phyloP scores from a whole-genome alignment of 306 rosid species.

The Inga leiocalycina region DNA sequence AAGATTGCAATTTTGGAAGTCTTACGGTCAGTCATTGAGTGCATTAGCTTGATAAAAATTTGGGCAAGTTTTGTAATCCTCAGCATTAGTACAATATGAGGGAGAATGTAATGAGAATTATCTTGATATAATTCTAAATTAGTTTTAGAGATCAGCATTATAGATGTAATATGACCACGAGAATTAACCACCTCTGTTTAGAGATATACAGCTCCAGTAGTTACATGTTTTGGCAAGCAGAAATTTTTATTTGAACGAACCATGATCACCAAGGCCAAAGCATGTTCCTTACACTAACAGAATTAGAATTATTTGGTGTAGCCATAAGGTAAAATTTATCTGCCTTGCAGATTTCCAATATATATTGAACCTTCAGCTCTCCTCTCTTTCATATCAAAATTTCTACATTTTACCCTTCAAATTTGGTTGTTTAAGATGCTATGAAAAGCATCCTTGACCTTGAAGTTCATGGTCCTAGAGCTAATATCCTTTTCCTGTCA shows the following conservation, averaged over 20 bases:
- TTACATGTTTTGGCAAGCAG: background rate
- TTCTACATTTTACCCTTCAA: background rate
- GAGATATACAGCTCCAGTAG: background rate
- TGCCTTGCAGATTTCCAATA: background rate
- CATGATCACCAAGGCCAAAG: background rate
- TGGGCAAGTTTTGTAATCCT: background rate
- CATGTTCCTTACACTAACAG: background rate
- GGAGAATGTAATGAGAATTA: constrained; percentile 14
- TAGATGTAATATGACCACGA: background rate
- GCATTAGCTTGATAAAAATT: constrained; percentile 7
- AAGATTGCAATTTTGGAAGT: background rate
- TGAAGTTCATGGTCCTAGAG: constrained; percentile 18
- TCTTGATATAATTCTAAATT: background rate
- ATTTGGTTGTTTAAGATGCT: constrained; percentile 18
- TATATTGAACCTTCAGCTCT: background rate
- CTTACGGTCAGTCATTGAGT: constrained; percentile 13
- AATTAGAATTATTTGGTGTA: background rate
- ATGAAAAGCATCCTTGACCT: constrained; percentile 5
- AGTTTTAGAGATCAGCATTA: background rate
- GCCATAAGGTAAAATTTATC: background rate
- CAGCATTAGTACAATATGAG: background rate
- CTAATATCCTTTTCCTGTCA: background rate
- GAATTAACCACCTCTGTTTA: background rate
- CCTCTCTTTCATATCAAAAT: background rate
- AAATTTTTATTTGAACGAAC: background rate